A percentile compares a stretch with the other conserved stretches of the same genome.
phyloP scores from a whole-genome alignment of 169 alveolate species.

The Theileria luwenshuni region DNA sequence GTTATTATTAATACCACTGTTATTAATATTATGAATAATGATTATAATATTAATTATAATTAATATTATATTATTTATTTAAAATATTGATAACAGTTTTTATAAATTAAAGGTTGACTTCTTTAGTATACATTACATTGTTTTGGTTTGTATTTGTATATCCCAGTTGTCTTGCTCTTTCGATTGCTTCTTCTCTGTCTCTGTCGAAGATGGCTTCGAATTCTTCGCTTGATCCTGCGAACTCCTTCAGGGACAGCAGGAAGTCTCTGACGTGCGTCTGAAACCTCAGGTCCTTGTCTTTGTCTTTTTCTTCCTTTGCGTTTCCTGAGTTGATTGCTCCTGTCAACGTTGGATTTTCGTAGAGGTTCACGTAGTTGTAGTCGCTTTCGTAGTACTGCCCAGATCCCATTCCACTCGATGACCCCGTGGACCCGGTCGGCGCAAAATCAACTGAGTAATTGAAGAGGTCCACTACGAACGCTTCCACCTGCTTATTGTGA shows the following conservation, averaged over 20 bases:
- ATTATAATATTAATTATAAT: background rate
- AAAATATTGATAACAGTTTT: background rate
- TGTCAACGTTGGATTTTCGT: conserved; percentile 3
- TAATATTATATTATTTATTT: background rate
- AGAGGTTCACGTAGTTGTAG: conserved; percentile 11
- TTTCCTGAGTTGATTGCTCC: conserved; percentile 9
- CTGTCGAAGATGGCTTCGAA: conserved; percentile 54
- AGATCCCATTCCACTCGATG: background rate
- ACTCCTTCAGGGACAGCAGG: conserved; percentile 64
- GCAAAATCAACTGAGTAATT: conserved; percentile 49
- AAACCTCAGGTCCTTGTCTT: conserved; percentile 34
- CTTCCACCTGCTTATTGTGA: conserved; percentile 54
- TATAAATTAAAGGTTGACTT: conserved; percentile 34
- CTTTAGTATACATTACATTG: conserved; percentile 37
- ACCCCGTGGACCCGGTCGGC: background rate
- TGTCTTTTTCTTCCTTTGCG: conserved; percentile 18
- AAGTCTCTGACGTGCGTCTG: conserved; percentile 69
- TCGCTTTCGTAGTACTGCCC: conserved; percentile 11
- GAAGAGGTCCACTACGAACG: conserved; percentile 67
- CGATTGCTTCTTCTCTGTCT: conserved; percentile 62
- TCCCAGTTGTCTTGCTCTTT: conserved; percentile 57
- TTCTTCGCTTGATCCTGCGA: conserved; percentile 65
- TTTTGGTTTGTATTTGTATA: conserved; percentile 32
- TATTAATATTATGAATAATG: background rate
- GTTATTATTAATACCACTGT: background rate